Evolutionary conservation across 768 basidiomycete species (phyloP).

Genomic region (Rhizopogon rudus): DNA sequence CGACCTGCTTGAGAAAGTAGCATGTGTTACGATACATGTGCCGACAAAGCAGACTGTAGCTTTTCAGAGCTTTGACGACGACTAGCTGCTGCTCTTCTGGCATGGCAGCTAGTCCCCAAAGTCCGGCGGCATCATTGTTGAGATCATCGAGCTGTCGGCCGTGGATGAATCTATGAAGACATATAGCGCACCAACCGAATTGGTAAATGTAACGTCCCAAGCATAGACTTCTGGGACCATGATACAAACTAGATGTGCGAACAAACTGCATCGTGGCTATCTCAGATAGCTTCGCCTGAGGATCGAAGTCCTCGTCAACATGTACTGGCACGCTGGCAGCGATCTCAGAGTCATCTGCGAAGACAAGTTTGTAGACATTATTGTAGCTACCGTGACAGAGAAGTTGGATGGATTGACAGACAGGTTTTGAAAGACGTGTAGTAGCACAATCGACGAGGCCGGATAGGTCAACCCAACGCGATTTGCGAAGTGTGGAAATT

Average conservation of each 20-base stretch:
- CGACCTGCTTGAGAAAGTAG: constrained; percentile 8
- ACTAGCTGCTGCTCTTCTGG: not conserved
- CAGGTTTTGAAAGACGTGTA: not conserved
- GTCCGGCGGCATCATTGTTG: not conserved
- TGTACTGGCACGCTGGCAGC: not conserved
- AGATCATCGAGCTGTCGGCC: not conserved
- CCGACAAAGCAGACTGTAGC: not conserved
- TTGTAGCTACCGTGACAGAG: not conserved
- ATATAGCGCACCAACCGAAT: not conserved
- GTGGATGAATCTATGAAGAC: not conserved
- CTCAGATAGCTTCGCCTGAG: not conserved
- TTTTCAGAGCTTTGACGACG: not conserved
- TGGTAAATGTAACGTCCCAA: not conserved
- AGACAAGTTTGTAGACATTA: not conserved
- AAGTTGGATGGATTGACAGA: not conserved
- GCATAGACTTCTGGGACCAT: not conserved
- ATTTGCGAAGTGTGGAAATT: not conserved
- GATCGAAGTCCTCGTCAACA: not conserved
- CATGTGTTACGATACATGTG: constrained; percentile 5
- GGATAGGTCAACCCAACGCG: not conserved
- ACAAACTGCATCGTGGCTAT: not conserved
- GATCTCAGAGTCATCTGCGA: not conserved
- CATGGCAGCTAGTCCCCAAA: not conserved
- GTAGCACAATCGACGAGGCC: not conserved
- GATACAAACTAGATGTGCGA: not conserved